phyloP scores from a whole-genome alignment of 345 rosid species.

The Brassica nigra region DNA sequence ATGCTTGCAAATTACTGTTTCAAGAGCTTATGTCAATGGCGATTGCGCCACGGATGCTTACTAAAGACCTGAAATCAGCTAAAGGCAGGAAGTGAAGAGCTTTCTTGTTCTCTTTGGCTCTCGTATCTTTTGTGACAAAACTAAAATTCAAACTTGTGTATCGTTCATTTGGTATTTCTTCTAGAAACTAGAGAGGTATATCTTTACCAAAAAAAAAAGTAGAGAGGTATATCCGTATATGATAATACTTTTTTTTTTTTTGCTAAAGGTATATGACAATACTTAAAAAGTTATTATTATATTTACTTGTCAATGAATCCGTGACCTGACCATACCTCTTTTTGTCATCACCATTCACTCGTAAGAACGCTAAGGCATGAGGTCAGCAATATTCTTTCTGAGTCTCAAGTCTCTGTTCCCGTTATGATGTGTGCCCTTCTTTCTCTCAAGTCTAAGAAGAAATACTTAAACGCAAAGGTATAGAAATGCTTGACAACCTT shows the following conservation, averaged over 20 bases:
- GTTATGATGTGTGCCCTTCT: not conserved
- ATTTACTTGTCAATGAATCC: not conserved
- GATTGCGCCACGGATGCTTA: constrained; percentile 93
- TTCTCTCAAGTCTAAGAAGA: not conserved
- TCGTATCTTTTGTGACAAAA: not conserved
- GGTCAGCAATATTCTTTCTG: not conserved
- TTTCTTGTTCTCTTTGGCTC: constrained; percentile 17
- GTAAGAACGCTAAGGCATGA: not conserved
- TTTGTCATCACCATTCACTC: not conserved
- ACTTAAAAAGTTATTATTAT: not conserved
- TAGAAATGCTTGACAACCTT: not conserved
- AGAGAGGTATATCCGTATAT: not conserved
- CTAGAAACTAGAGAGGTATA: not conserved
- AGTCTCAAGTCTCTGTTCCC: not conserved
- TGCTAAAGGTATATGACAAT: not conserved
- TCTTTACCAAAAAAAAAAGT: not conserved
- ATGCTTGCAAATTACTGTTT: constrained; percentile 90
- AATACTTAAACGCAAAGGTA: not conserved
- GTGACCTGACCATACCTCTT: not conserved
- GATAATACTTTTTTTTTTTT: not conserved
- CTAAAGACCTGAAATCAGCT: constrained; percentile 54
- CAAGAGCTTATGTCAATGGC: constrained; percentile 99
- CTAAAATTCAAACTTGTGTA: constrained; percentile 5
- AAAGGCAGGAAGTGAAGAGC: constrained; percentile 67
- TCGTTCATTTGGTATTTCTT: not conserved